Evolutionary conservation across 768 basidiomycete genomes (phyloP), one percentile per base, ranked within the genome.

Genomic region (Mycena maculata): DNA sequence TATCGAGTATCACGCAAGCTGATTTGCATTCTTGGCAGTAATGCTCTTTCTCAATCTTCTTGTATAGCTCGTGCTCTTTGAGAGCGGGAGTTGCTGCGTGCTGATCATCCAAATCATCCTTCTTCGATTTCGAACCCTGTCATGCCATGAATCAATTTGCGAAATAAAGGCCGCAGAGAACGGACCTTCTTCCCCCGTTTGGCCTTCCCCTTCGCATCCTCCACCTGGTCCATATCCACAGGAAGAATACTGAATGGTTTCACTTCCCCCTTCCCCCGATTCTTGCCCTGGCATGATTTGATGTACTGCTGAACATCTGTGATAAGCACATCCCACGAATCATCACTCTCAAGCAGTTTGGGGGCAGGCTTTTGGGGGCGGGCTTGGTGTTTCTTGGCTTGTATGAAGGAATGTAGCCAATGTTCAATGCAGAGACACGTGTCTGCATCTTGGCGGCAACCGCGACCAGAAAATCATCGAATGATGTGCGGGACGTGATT

Each of bases 331-430:
- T 42, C 38, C 49, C 30, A 62, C 1, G 30, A 22, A 4, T 49
- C 49, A 15, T 62, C 60, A 15, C 53, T 49, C 18, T 53, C 60
- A 13, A 62, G 38, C 10, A 50, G 15, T 30, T 62, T 62, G 1
- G 60, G 60, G n/a, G n/a, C n/a, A n/a, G n/a, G n/a, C n/a, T n/a
- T 16, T 3, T 2, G n/a, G n/a, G n/a, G n/a, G n/a, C n/a, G n/a
- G 60, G 60, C 28, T 62, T 62, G 12, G 60, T 49, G 33, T 28
- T 62, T 23, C 27, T 62, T 15, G 60, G 33, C 25, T 22, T 41
- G 25, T 48, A 62, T 2, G 60, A 62, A 4, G 50, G 25, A 10
- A 31, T 45, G 22, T 62, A 62, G 3, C 11, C 60, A 15, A 62
- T 42, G 27, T 44, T 28, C 49, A 53, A 36, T 13, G 13, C 13